A percentile compares a stretch with the other conserved stretches of the same genome.
These are phyloP conservation scores for Pseudogymnoascus sp. DNA, from an alignment of 2,329 filamentous ascomycete genomes.

Conservation along the genomic window DNA sequence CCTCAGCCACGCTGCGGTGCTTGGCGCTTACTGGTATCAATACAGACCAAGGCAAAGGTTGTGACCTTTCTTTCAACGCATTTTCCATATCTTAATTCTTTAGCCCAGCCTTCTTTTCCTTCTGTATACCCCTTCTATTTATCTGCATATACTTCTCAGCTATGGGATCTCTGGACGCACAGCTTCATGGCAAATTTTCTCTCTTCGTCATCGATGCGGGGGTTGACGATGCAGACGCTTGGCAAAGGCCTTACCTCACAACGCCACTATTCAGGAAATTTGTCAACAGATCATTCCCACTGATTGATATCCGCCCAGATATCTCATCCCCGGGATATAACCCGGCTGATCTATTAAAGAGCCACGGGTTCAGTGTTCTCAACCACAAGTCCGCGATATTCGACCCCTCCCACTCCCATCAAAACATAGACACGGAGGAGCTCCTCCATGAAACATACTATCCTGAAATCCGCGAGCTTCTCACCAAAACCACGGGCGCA, in stretches of 20 bases:
- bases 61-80: neutral
- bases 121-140: neutral
- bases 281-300: neutral
- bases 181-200: neutral
- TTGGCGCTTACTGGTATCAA: neutral
- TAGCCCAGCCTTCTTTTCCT: neutral
- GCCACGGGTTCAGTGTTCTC: neutral
- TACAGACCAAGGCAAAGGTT: neutral
- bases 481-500: neutral
- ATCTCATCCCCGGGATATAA: neutral
- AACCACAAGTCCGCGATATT: neutral
- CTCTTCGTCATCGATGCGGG: conserved; percentile 6
- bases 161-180: neutral
- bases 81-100: neutral
- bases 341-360: neutral
- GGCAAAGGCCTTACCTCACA: conserved; percentile 1
- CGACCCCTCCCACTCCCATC: neutral
- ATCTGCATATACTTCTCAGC: neutral
- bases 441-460: conserved; percentile 1
- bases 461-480: neutral
- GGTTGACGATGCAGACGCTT: conserved; percentile 1
- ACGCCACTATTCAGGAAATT: conserved; percentile 2
- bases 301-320: neutral
- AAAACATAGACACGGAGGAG: neutral
- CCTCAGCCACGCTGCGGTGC: neutral